Evolutionary conservation across 768 basidiomycete species (phyloP).

Genomic region (Panus rudis): DNA sequence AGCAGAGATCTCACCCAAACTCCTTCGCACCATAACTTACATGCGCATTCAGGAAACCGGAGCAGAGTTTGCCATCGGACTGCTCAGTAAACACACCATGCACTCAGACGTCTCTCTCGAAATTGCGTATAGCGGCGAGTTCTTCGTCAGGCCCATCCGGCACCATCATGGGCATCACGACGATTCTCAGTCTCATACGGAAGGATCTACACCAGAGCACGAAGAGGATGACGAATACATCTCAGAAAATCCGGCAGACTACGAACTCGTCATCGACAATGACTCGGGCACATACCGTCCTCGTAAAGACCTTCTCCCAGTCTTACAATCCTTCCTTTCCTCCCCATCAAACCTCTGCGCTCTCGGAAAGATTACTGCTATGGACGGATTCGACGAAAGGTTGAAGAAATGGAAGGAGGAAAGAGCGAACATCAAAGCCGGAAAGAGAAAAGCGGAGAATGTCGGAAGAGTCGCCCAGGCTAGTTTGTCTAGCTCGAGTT

Average conservation of each 20-base stretch:
- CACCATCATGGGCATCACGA: slow-evolving; percentile 3
- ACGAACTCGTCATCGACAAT: slow-evolving; percentile 43
- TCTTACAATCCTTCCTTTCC: slow-evolving; percentile 30
- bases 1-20: neutral
- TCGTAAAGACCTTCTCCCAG: slow-evolving; percentile 30
- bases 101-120: slow-evolving; percentile 37
- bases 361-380: slow-evolving; percentile 29
- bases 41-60: slow-evolving; percentile 30
- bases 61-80: slow-evolving; percentile 34
- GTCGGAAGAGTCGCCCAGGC: slow-evolving; percentile 8
- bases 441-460: slow-evolving; percentile 1
- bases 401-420: slow-evolving; percentile 28
- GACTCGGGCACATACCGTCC: slow-evolving; percentile 42
- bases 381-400: slow-evolving; percentile 33
- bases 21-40: neutral
- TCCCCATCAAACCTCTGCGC: slow-evolving; percentile 28
- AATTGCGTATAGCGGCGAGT: slow-evolving; percentile 39
- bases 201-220: slow-evolving; percentile 7
- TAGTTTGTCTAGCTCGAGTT: slow-evolving; percentile 8
- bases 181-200: neutral
- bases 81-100: slow-evolving; percentile 41
- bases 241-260: slow-evolving; percentile 27
- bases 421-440: slow-evolving; percentile 25
- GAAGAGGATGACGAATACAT: slow-evolving; percentile 6
- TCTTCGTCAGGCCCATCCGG: slow-evolving; percentile 25